phyloP scores from a whole-genome alignment of 2,329 filamentous ascomycete species.

The Pestalotiopsis sp. region DNA sequence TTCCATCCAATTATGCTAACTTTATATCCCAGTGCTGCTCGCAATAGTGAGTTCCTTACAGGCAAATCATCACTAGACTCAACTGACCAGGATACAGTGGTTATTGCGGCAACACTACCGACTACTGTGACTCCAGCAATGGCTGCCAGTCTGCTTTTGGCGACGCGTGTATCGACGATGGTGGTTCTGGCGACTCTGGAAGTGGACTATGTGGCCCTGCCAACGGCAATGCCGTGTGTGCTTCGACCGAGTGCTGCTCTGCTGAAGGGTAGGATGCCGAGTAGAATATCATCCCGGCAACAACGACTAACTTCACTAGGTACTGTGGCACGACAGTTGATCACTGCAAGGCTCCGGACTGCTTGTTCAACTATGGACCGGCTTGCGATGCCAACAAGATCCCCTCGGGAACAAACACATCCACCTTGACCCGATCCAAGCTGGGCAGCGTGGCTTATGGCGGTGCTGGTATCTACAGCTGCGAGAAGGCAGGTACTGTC shows the following conservation, averaged over 20 bases:
- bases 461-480: constrained; percentile 57
- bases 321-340: constrained; percentile 58
- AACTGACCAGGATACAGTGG: constrained; percentile 17
- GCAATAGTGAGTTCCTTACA: constrained; percentile 1
- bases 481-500: constrained; percentile 59
- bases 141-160: constrained; percentile 16
- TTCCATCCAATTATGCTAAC: background rate
- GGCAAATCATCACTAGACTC: no score
- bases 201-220: constrained; percentile 48
- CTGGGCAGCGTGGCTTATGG: constrained; percentile 59
- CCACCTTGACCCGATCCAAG: constrained; percentile 51
- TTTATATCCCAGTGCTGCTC: constrained; percentile 4
- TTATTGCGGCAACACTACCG: constrained; percentile 25
- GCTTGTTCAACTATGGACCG: constrained; percentile 62
- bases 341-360: constrained; percentile 65
- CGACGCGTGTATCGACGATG: constrained; percentile 11
- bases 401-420: constrained; percentile 58
- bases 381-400: constrained; percentile 61
- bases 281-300: background rate
- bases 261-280: constrained; percentile 37
- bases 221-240: constrained; percentile 35
- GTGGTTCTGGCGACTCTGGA: constrained; percentile 30
- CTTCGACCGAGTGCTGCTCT: constrained; percentile 42
- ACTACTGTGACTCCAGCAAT: constrained; percentile 23
- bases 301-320: constrained; percentile 27